Base-by-base conservation (phyloP, 2,329 filamentous ascomycete species). In the Karstenula rhodostoma region DNA sequence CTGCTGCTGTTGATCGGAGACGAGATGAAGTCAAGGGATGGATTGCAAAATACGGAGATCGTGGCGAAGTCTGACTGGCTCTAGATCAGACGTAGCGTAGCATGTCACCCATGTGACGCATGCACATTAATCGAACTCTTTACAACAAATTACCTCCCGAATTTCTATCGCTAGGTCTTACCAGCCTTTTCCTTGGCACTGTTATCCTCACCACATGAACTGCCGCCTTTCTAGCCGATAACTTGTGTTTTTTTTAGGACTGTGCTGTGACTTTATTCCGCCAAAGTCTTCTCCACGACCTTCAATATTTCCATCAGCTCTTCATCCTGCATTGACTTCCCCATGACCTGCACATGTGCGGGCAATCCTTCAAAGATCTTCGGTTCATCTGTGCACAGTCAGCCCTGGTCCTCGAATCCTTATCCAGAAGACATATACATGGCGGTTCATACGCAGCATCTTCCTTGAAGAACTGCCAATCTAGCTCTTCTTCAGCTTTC, bases 251-350 rank as follows among this genome's bases (percentile, higher is more conserved):
- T 29, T 3, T 29, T 27, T 7, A 47, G 23, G 8, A 13, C 23
- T 4, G 23, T n/a, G 22, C 15, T 27, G n/a, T 12, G 10, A 4
- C 22, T 43, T 43, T 29, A 47, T 35, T 56, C 51, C 29, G 59
- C 57, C 19, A 71, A 17, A 9, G 68, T 46, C 1, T 37, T 59
- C 32, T 75, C 72, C 12, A 80, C 72, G 7, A 75, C 64, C 49
- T 71, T 73, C 67, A 78, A 70, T 29, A 77, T 67, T 43, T 77
- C 67, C 13, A 80, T 53, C 52, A 79, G 43, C 60, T 84, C 80
- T 62, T 85, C 83, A 22, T 85, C 84, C 49, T 79, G 78, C 73
- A 84, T 79, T 1, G 76, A 75, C 9, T 79, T 79, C 0, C 83
- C 77, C 22, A 83, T 68, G 3, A 86, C 62, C 62, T 86, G 83